Conservation (phyloP, 192 early-diverging fungal species). For the Podila epicladia region DNA sequence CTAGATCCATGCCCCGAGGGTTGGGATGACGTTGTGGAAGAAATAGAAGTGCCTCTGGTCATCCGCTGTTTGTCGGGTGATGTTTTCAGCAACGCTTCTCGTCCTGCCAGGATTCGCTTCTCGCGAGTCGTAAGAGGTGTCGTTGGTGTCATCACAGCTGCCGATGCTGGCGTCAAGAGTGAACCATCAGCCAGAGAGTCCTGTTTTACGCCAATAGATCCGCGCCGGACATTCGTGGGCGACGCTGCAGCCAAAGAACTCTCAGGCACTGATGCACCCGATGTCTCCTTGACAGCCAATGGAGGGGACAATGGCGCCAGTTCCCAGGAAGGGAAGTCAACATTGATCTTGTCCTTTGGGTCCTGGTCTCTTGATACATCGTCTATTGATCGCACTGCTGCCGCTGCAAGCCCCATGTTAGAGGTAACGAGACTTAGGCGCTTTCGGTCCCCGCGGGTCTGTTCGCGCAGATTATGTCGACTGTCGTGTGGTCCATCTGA, state of each 20-base stretch:
- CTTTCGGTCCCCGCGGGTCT: conserved; percentile 8
- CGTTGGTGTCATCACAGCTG: conserved; percentile 26
- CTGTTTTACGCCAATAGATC: neutral
- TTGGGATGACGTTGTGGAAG: conserved; percentile 24
- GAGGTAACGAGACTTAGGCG: conserved; percentile 37
- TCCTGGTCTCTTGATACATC: neutral
- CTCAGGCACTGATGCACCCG: neutral
- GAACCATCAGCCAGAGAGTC: conserved; percentile 5
- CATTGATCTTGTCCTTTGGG: neutral
- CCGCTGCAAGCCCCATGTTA: conserved; percentile 20
- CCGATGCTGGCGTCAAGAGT: conserved; percentile 20
- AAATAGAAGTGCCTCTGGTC: conserved; percentile 20
- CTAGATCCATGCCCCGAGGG: neutral
- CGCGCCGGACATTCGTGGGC: conserved; percentile 9
- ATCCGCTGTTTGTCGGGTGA: conserved; percentile 13
- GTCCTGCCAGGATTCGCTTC: conserved; percentile 26
- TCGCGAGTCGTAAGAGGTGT: conserved; percentile 36
- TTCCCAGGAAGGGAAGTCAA: conserved; percentile 36
- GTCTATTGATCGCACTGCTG: neutral
- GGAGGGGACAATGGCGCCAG: conserved; percentile 39
- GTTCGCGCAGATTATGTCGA: neutral
- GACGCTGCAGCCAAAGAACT: conserved; percentile 4
- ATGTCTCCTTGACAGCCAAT: conserved; percentile 25
- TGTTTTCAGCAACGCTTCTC: conserved; percentile 24
- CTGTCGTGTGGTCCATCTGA: neutral